Evolutionary conservation across 805 yeast species (phyloP), one percentile per base, ranked within the genome.

Genomic region (Kodamaea nitidulidarum): DNA sequence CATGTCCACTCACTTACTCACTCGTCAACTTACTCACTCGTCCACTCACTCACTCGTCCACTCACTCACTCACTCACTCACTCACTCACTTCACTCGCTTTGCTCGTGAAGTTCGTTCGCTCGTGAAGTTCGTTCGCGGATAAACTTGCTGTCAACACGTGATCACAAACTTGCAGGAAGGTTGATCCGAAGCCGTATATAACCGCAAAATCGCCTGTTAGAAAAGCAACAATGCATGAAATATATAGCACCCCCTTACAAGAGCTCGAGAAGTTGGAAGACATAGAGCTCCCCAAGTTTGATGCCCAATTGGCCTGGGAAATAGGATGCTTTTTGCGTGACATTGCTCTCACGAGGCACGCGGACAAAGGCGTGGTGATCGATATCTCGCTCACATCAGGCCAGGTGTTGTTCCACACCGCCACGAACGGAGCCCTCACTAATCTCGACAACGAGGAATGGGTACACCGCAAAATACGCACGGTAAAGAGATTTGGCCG

Each of bases 391-490:
- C 55, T 71, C 5, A 46, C 68, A 4, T 56, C 62, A 16, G 78
- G 78, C 3, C 76, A 71, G 30, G 61, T 63, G 11, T 50, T 76
- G 24, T 77, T 74, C 62, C 76, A 75, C 43, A 47, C 71, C 4
- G 61, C 56, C 16, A 58, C 67, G 12, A 57, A 51, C 10, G 46
- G 55, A 8, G 16, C 18, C 15, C 73, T 71, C 1, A 55, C 72
- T 9, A 48, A 61, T 8, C 55, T 60, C n/a, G 81, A 76, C 46
- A 77, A 78, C 43, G 82, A 76, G 42, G 48, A 53, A 22, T 78
- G 81, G 81, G 68, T 77, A 21, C 51, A 53, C 18, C 62, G 80
- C 48, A 78, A 78, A 56, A 61, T 60, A 50, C 71, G 60, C 38
- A 64, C 78, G 4, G 79, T 67, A 1, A 49, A 66, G 35, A 65